Base-by-base conservation (phyloP, 2,329 filamentous ascomycete species). In the Ascochyta lentis region DNA sequence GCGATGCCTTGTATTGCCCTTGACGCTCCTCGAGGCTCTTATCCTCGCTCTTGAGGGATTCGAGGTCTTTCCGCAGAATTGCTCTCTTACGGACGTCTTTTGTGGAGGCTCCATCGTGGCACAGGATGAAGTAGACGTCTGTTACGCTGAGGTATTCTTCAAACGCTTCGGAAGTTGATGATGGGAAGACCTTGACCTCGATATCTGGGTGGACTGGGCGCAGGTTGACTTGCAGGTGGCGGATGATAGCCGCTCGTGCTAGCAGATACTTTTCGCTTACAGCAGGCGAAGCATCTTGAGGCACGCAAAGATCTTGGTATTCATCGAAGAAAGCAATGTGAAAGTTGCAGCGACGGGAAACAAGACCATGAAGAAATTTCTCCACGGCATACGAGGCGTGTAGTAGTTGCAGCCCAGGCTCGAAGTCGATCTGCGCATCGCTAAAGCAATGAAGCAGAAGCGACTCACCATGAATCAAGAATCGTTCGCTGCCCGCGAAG, bases 391-490 rank as follows among this genome's bases (percentile, higher is more conserved):
- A 89, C 4, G 87, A 81, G 0, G 87, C 88, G 70, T 92, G 89
- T 0, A 92, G 78, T 6, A 92, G 71, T 71, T 92, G 89, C 54
- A 89, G 88, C 0, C 89, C 89, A 45, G 79, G 58, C 49, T 82
- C 65, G 61, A 90, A 89, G 66, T 92, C 86, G 37, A 92, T 82
- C 22, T 82, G 79, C 10, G 81, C 77, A 60, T 88, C 81, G n/a
- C 78, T 76, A 43, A 92, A 83, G 64, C 84, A 88, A 54, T 89
- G 77, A 6, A 85, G 77, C 10, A 92, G 77, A n/a, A 92, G 73
- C 0, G 88, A 88, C 65, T 93, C 89, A 27, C 89, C 89, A 60
- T 92, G 88, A 27, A 92, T 82, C 22, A 89, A 77, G 69, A 92
- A 92, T 10, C 88, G 79, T 68, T 91, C 89, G 56, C 85, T 85